Percentiles rank a stretch among this genome's conserved stretches.
These are phyloP conservation scores for Scutellaria barbata DNA, from an alignment of 257 asterid species.

Conservation along the genomic window DNA sequence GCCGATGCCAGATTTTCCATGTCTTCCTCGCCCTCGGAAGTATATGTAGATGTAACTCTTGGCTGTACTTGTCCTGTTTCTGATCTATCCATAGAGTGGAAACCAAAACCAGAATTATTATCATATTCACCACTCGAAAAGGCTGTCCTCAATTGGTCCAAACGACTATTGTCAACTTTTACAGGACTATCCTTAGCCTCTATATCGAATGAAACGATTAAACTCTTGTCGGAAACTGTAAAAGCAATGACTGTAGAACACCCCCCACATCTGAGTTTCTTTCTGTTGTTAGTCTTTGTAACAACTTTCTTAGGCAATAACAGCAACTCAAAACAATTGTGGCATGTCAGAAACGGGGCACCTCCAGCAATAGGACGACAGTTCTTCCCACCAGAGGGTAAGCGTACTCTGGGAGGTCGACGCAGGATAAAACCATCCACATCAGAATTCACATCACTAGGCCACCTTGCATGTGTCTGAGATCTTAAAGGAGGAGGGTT, in stretches of 20 bases:
- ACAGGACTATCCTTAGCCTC: slow-evolving; percentile 42
- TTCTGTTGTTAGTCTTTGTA: slow-evolving; percentile 36
- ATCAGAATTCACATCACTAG: slow-evolving; percentile 63
- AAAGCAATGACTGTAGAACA: slow-evolving; percentile 63
- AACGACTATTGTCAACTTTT: slow-evolving; percentile 38
- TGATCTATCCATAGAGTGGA: slow-evolving; percentile 60
- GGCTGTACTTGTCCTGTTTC: slow-evolving; percentile 35
- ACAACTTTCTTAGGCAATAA: slow-evolving; percentile 60
- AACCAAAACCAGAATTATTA: slow-evolving; percentile 60
- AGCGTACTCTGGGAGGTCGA: slow-evolving; percentile 50
- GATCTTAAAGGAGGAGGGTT: slow-evolving; percentile 44
- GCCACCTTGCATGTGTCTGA: slow-evolving; percentile 54
- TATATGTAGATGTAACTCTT: slow-evolving; percentile 35
- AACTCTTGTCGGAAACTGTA: slow-evolving; percentile 47
- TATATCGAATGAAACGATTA: slow-evolving; percentile 44
- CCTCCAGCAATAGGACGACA: slow-evolving; percentile 82
- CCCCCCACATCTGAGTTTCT: slow-evolving; percentile 72
- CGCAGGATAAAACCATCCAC: slow-evolving; percentile 41
- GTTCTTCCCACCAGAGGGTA: slow-evolving; percentile 40
- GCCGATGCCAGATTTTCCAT: slow-evolving; percentile 28
- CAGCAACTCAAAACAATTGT: slow-evolving; percentile 69
- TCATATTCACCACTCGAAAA: slow-evolving; percentile 70
- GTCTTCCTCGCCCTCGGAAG: slow-evolving; percentile 59
- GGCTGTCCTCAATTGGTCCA: slow-evolving; percentile 45
- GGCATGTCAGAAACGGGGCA: slow-evolving; percentile 83